These are phyloP conservation scores for Pisolithus orientalis DNA, from an alignment of 768 basidiomycete genomes.

Conservation along the genomic window DNA sequence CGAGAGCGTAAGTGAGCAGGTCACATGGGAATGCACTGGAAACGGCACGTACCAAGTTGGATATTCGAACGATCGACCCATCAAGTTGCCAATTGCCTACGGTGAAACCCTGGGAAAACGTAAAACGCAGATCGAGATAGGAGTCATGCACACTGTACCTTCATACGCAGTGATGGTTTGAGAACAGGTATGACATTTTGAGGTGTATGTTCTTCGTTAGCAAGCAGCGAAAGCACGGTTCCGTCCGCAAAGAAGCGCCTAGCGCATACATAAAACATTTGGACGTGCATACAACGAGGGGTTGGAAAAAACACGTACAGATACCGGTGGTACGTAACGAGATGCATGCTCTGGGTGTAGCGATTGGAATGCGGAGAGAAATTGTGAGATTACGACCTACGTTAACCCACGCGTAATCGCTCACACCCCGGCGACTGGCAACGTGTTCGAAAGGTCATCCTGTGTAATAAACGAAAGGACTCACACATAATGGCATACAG, in stretches of 20 bases:
- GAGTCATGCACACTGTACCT: conserved; percentile 35
- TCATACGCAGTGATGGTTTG: conserved; percentile 71
- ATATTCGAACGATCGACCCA: conserved; percentile 53
- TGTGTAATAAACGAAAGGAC: conserved; percentile 17
- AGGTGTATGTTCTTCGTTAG: conserved; percentile 71
- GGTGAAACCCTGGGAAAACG: conserved; percentile 50
- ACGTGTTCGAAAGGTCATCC: conserved; percentile 1
- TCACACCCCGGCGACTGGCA: conserved; percentile 49
- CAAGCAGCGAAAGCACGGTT: conserved; percentile 75
- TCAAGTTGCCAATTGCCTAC: conserved; percentile 69
- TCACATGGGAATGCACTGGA: not conserved
- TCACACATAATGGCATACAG: conserved; percentile 84
- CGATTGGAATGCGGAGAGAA: conserved; percentile 3
- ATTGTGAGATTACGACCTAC: conserved; percentile 37
- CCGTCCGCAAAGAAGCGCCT: conserved; percentile 89
- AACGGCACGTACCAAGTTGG: conserved; percentile 51
- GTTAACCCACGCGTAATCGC: conserved; percentile 85
- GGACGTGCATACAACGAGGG: not conserved
- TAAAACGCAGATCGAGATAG: not conserved
- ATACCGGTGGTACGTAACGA: conserved; percentile 91
- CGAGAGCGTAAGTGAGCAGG: conserved; percentile 6
- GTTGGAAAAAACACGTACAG: conserved; percentile 43
- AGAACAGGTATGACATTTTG: conserved; percentile 69
- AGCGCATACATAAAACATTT: conserved; percentile 1
- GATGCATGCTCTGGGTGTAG: conserved; percentile 58